A percentile compares a stretch with the other conserved stretches of the same genome.
Conservation (phyloP, 2,329 filamentous ascomycete genomes). For the Zasmidium cellare region DNA sequence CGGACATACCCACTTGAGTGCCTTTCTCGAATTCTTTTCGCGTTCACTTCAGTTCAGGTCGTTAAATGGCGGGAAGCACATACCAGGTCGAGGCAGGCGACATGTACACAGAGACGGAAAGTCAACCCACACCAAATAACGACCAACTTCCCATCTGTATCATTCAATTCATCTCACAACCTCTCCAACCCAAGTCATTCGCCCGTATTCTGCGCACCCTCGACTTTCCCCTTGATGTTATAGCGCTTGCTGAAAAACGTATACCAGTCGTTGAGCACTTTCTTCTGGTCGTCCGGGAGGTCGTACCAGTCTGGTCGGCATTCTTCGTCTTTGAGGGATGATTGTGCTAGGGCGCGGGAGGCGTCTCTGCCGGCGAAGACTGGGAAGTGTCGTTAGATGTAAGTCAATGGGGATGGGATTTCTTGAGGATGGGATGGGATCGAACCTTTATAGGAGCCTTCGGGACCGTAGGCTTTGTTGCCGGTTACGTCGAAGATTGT, state of each 20-base stretch:
- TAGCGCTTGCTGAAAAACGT: slow-evolving; percentile 97
- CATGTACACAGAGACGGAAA: slow-evolving; percentile 4
- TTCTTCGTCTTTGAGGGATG: slow-evolving; percentile 82
- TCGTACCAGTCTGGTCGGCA: slow-evolving; percentile 80
- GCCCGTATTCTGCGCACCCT: slow-evolving; percentile 34
- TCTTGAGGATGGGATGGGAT: too few species aligned
- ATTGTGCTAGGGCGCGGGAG: slow-evolving; percentile 84
- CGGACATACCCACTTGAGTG: slow-evolving; percentile 35
- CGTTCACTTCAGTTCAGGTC: slow-evolving; percentile 3
- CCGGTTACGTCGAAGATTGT: slow-evolving; percentile 91
- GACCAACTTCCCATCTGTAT: too few species aligned
- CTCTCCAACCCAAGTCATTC: slow-evolving; percentile 5
- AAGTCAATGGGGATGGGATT: too few species aligned
- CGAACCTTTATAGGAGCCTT: slow-evolving; percentile 79
- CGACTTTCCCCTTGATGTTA: slow-evolving; percentile 71
- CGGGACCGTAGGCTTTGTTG: slow-evolving; percentile 81
- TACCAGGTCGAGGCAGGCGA: not conserved
- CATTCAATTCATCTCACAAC: not conserved
- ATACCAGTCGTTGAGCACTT: slow-evolving; percentile 84
- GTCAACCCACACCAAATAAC: not conserved
- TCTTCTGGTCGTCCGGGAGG: slow-evolving; percentile 80
- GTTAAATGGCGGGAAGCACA: not conserved
- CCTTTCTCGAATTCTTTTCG: slow-evolving; percentile 18
- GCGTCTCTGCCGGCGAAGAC: slow-evolving; percentile 96
- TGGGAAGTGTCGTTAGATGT: slow-evolving; percentile 46